Percentiles rank a stretch among this genome's conserved stretches.
Evolutionary conservation across 2,329 filamentous ascomycete genomes (phyloP).

Genomic region (Bipolaris bicolor): DNA sequence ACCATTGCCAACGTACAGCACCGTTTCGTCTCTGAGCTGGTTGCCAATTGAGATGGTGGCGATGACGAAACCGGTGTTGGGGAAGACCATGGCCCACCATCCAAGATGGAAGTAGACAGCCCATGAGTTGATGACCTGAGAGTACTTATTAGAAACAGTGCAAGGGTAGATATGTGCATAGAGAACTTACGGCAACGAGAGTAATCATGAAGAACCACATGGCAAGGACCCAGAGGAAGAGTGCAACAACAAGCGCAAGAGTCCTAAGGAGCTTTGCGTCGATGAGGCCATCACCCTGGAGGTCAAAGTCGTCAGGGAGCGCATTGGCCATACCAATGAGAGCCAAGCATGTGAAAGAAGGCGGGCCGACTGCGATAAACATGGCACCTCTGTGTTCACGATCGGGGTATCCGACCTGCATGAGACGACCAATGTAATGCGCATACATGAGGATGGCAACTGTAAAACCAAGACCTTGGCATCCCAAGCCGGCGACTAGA

Average conservation of each 20-base stretch:
- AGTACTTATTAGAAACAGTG: conserved; percentile 37
- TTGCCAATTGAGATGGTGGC: conserved; percentile 52
- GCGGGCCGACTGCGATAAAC: conserved; percentile 79
- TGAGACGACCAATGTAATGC: conserved; percentile 73
- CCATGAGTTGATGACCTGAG: conserved; percentile 40
- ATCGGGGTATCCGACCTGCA: conserved; percentile 68
- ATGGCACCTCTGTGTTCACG: conserved; percentile 71
- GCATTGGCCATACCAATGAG: conserved; percentile 70
- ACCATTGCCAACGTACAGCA: conserved; percentile 51
- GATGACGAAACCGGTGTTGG: conserved; percentile 52
- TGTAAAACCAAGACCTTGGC: conserved; percentile 72
- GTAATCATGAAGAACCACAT: conserved; percentile 62
- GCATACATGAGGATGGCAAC: conserved; percentile 76
- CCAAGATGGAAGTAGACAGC: conserved; percentile 64
- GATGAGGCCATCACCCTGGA: conserved; percentile 56
- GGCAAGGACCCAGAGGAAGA: conserved; percentile 70
- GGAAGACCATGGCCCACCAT: conserved; percentile 66
- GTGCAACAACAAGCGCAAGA: conserved; percentile 55
- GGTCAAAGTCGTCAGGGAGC: conserved; percentile 54
- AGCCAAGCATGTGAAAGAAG: conserved; percentile 72
- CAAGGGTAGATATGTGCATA: conserved; percentile 20
- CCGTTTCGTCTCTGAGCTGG: conserved; percentile 42
- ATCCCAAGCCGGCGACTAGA: conserved; percentile 69
- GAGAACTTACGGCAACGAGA: conserved; percentile 44
- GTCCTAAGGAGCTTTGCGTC: conserved; percentile 53